Base-by-base conservation (phyloP, 306 rosid genomes). In the Sphenostylis stenocarpa region DNA sequence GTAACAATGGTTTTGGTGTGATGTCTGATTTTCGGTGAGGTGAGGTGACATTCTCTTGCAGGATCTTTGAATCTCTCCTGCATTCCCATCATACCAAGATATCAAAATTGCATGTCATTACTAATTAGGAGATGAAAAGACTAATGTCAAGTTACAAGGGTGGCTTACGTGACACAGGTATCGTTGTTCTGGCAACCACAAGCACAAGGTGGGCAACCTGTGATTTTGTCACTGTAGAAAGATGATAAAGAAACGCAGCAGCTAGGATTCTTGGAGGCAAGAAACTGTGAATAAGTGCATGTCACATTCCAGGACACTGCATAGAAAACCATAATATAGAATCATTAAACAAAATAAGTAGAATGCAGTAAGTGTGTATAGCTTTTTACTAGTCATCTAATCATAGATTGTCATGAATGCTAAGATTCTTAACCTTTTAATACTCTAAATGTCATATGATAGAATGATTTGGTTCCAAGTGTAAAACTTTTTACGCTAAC, bases 231-330 rank as follows among this genome's bases (percentile, higher is more conserved):
- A 61, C 86, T 94, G 85, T 94, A 94, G 90, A 94, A 94, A 77
- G 98, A 85, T 4, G 98, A 94, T 48, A 94, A 75, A n/a, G 98
- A 94, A 78, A 94, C 97, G 43, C 98, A 94, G 61, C 98, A 94
- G 63, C 94, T 94, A 6, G 98, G 98, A 39, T 91, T 86, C 87
- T 90, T 87, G 57, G 87, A 90, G 77, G 98, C 96, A 69, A 94
- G 90, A 80, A 91, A 90, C 57, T 94, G 97, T 9, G 98, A 94
- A 53, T 94, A 94, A 49, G 98, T 94, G 47, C 98, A 94, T 43
- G 97, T 94, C 65, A 87, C 98, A 52, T 94, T 94, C 98, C 98
- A 94, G 31, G 98, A 91, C 94, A 91, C 98, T 94, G 88, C 85
- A 90, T 23, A 51, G 17, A 77, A 70, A 77, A 72, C 80, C 77